Conservation (phyloP, 148 eudicot genomes). For the Silene latifolia region DNA sequence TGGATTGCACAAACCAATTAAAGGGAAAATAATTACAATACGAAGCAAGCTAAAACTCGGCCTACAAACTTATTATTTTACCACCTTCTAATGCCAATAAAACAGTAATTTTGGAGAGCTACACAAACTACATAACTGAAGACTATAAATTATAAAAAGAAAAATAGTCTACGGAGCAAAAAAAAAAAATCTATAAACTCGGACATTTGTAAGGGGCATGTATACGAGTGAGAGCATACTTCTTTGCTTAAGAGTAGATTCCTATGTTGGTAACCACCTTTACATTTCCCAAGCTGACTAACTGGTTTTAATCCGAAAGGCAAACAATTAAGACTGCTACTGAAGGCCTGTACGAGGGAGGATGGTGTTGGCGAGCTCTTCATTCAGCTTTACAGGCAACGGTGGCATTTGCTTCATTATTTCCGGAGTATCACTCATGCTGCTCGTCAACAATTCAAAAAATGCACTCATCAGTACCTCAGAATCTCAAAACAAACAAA, state of each 20-base stretch:
- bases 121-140: slow-evolving; percentile 28
- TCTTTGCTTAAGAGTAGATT: slow-evolving; percentile 1
- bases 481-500: not conserved
- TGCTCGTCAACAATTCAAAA: slow-evolving; percentile 31
- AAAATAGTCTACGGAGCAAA: not conserved
- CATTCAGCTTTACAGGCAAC: slow-evolving; percentile 81
- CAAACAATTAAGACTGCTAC: slow-evolving; percentile 36
- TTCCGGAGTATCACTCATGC: slow-evolving; percentile 78
- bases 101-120: slow-evolving; percentile 22
- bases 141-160: not conserved
- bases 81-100: slow-evolving; percentile 24
- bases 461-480: not conserved
- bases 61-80: slow-evolving; percentile 24
- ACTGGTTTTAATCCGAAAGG: not conserved
- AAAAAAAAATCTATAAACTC: not conserved
- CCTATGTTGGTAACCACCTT: slow-evolving; percentile 12
- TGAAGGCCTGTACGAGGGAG: slow-evolving; percentile 50
- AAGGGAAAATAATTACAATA: slow-evolving; percentile 15
- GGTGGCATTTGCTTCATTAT: slow-evolving; percentile 98
- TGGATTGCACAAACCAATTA: not conserved
- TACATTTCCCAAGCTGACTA: slow-evolving; percentile 11
- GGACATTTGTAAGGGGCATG: slow-evolving; percentile 23
- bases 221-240: slow-evolving; percentile 11
- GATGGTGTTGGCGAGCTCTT: slow-evolving; percentile 67
- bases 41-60: slow-evolving; percentile 14